Evolutionary conservation across 306 rosid species (phyloP).

Genomic region (Sicyos edulis): DNA sequence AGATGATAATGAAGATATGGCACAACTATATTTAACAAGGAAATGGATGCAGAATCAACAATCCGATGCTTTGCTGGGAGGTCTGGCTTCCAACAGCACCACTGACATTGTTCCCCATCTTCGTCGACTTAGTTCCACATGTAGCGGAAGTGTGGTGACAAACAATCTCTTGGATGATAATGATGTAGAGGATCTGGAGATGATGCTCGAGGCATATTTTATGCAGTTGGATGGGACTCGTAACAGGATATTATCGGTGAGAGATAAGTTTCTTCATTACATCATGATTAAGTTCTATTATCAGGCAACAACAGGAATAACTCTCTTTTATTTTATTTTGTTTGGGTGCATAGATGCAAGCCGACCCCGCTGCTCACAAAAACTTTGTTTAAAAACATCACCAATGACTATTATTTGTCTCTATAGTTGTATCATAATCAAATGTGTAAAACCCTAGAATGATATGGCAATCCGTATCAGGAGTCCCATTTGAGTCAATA

Average conservation of each 20-base stretch:
- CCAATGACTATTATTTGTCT: neutral
- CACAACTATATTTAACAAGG: slow-evolving; percentile 85
- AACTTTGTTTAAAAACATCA: neutral
- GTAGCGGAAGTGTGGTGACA: slow-evolving; percentile 63
- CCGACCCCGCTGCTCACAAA: neutral
- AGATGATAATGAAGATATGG: slow-evolving; percentile 98
- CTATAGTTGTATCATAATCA: neutral
- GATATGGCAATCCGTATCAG: neutral
- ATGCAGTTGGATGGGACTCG: slow-evolving; percentile 97
- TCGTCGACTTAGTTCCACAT: slow-evolving; percentile 49
- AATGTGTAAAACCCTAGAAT: neutral
- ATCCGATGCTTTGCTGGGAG: slow-evolving; percentile 48
- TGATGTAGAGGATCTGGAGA: slow-evolving; percentile 92
- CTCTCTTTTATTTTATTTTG: neutral
- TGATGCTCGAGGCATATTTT: slow-evolving; percentile 98
- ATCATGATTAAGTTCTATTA: neutral
- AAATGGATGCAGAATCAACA: slow-evolving; percentile 83
- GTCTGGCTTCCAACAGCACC: slow-evolving; percentile 41
- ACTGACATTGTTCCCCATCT: slow-evolving; percentile 33
- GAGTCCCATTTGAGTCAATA: neutral
- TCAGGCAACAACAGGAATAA: neutral
- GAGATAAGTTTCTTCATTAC: slow-evolving; percentile 30
- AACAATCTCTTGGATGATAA: slow-evolving; percentile 52
- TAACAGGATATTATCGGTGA: slow-evolving; percentile 92
- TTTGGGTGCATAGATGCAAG: neutral